Conservation (phyloP, 257 asterid species). For the Dorcoceras hygrometricum region DNA sequence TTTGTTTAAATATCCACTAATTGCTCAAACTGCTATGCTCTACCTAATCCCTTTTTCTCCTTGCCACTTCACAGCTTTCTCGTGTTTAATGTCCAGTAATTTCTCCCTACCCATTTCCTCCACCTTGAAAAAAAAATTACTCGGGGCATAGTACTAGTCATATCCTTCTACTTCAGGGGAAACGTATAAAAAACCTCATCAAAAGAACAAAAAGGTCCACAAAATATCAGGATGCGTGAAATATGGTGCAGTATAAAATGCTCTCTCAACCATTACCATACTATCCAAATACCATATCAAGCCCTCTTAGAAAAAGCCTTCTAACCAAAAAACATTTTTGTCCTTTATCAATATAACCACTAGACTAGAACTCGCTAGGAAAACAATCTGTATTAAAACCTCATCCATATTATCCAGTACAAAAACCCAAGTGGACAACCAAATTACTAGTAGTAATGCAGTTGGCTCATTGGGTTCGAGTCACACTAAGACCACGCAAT, state of each 20-base stretch:
- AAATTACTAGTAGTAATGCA: neutral
- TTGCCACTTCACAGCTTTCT: neutral
- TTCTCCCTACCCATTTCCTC: slow-evolving; percentile 12
- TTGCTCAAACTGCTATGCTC: slow-evolving; percentile 1
- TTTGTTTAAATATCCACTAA: neutral
- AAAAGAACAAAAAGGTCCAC: neutral
- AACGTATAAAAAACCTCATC: neutral
- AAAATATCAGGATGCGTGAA: neutral
- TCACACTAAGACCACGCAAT: neutral
- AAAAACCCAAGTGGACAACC: slow-evolving; percentile 5
- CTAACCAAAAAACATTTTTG: neutral
- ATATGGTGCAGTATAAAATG: neutral
- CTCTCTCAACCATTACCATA: neutral
- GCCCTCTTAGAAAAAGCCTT: neutral
- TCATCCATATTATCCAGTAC: neutral
- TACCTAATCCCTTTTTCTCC: slow-evolving; percentile 9
- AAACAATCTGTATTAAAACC: neutral
- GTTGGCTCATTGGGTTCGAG: neutral
- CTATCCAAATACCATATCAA: neutral
- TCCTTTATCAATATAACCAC: slow-evolving; percentile 14
- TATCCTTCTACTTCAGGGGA: neutral
- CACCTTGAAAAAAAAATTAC: slow-evolving; percentile 10
- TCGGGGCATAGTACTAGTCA: neutral
- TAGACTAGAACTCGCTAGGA: neutral
- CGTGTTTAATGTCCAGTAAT: neutral